A percentile compares a stretch with the other conserved stretches of the same genome.
These are phyloP conservation scores for Fusarium caatingaense DNA, from an alignment of 2,329 filamentous ascomycete species.

Conservation along the genomic window DNA sequence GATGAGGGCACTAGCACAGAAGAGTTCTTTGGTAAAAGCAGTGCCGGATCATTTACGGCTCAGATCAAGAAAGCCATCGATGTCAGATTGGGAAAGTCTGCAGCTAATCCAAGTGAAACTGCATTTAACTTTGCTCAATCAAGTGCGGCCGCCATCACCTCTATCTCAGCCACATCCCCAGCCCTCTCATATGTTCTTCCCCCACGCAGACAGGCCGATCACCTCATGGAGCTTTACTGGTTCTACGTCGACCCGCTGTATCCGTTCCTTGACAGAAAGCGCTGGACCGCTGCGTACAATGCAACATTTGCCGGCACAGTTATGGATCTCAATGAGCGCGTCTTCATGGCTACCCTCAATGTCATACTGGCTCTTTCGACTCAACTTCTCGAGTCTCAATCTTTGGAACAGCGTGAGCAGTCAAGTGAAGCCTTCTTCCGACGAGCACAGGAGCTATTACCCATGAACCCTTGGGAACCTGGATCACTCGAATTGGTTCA, in stretches of 20 bases:
- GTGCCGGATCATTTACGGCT: conserved; percentile 59
- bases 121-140: not conserved
- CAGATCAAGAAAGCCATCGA: conserved; percentile 60
- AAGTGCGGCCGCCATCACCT: not conserved
- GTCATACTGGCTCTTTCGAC: conserved; percentile 60
- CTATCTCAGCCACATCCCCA: conserved; percentile 28
- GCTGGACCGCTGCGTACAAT: conserved; percentile 54
- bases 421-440: conserved; percentile 56
- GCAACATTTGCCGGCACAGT: conserved; percentile 55
- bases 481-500: conserved; percentile 59
- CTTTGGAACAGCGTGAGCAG: conserved; percentile 53
- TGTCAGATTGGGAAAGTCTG: conserved; percentile 38
- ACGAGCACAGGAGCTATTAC: conserved; percentile 56
- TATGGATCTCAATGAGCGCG: conserved; percentile 53
- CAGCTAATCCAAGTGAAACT: not conserved
- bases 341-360: conserved; percentile 59
- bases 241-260: conserved; percentile 59
- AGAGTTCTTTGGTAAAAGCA: conserved; percentile 61
- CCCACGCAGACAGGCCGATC: conserved; percentile 57
- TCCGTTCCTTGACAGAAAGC: conserved; percentile 55
- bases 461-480: conserved; percentile 56
- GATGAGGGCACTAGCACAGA: conserved; percentile 55
- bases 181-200: conserved; percentile 56
- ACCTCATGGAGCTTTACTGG: conserved; percentile 60
- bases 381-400: conserved; percentile 56